Evolutionary conservation across 345 rosid genomes (phyloP).

Genomic region (Microcos paniculata): DNA sequence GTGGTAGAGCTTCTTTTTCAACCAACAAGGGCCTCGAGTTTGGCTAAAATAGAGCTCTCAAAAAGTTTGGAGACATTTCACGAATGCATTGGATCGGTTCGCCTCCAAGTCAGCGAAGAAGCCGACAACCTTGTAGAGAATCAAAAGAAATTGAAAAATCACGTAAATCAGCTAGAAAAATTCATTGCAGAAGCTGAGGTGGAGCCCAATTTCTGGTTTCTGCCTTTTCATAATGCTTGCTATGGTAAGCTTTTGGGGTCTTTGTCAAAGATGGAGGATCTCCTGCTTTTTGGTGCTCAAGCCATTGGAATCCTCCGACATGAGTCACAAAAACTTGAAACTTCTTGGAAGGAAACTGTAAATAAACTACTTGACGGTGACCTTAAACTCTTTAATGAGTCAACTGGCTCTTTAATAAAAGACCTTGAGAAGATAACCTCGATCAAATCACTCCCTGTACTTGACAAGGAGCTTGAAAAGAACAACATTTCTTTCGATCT

Average conservation of each 20-base stretch:
- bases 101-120: slow-evolving; percentile 35
- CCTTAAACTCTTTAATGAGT: slow-evolving; percentile 45
- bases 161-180: slow-evolving; percentile 47
- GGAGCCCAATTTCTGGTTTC: slow-evolving; percentile 88
- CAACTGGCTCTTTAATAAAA: slow-evolving; percentile 42
- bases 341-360: slow-evolving; percentile 33
- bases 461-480: slow-evolving; percentile 46
- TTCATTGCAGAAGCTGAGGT: slow-evolving; percentile 69
- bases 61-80: slow-evolving; percentile 43
- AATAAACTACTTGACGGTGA: slow-evolving; percentile 46
- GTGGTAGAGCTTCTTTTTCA: slow-evolving; percentile 56
- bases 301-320: slow-evolving; percentile 44
- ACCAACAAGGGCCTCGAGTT: slow-evolving; percentile 70
- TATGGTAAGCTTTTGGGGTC: slow-evolving; percentile 57
- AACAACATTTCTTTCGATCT: slow-evolving; percentile 38
- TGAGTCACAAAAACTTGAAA: slow-evolving; percentile 36
- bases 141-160: slow-evolving; percentile 46
- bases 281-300: slow-evolving; percentile 50
- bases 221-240: slow-evolving; percentile 62
- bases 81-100: slow-evolving; percentile 43
- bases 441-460: slow-evolving; percentile 43
- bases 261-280: slow-evolving; percentile 58
- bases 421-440: slow-evolving; percentile 50
- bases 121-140: slow-evolving; percentile 30
- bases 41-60: slow-evolving; percentile 57